Percentiles rank a stretch among this genome's conserved stretches.
phyloP scores from a whole-genome alignment of 441 rosid genomes.

The Erodium moschatum region DNA sequence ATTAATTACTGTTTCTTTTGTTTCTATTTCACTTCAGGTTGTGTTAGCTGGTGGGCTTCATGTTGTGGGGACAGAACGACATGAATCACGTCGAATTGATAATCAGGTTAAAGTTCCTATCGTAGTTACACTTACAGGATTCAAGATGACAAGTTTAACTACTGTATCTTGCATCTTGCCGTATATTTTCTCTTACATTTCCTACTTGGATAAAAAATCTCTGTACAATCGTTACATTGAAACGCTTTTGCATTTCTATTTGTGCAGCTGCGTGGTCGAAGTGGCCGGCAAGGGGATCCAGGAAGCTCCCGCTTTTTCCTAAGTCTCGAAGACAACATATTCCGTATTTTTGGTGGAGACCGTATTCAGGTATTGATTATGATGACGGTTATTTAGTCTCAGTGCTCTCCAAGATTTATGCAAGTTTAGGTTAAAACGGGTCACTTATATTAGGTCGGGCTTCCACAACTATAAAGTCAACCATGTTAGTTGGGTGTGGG shows the following conservation, averaged over 20 bases:
- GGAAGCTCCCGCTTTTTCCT: constrained; percentile 95
- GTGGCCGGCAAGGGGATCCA: constrained; percentile 97
- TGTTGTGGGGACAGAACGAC: constrained; percentile 89
- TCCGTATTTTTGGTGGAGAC: constrained; percentile 88
- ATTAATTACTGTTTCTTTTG: constrained; percentile 13
- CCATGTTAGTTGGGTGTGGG: too few species aligned
- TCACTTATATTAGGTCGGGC: too few species aligned
- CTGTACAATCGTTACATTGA: background rate
- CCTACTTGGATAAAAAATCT: constrained; percentile 1
- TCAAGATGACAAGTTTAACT: background rate
- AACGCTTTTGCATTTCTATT: constrained; percentile 12
- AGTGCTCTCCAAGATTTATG: constrained; percentile 11
- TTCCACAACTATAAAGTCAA: too few species aligned
- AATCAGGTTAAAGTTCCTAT: constrained; percentile 55
- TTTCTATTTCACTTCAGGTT: constrained; percentile 41
- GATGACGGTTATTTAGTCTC: constrained; percentile 14
- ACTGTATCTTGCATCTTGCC: constrained; percentile 11
- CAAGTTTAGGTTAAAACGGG: too few species aligned
- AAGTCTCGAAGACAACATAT: constrained; percentile 95
- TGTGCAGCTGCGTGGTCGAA: constrained; percentile 77
- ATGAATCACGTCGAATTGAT: constrained; percentile 86
- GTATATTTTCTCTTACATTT: background rate
- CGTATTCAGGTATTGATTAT: constrained; percentile 65
- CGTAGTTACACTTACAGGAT: background rate
- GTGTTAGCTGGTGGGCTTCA: constrained; percentile 92